phyloP scores from a whole-genome alignment of 73 alveolate genomes.

The Paramecium octaurelia region DNA sequence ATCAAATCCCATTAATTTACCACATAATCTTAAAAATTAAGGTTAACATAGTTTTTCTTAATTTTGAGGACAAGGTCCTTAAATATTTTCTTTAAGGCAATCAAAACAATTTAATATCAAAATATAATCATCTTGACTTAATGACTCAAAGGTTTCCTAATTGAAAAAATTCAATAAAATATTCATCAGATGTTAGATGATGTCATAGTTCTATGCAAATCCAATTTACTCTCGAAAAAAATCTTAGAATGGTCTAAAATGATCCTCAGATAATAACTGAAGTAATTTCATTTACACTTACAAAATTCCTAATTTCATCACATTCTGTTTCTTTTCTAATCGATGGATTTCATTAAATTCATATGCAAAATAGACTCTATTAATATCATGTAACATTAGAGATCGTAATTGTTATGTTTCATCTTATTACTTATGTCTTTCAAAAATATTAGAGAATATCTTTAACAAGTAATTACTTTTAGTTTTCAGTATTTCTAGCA shows the following conservation, averaged over 20 bases:
- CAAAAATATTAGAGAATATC: background rate
- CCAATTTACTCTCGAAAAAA: constrained; percentile 15
- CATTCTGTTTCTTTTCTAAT: background rate
- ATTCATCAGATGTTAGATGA: background rate
- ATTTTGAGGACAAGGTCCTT: constrained; percentile 37
- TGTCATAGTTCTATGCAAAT: background rate
- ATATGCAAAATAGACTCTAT: background rate
- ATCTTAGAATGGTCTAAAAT: constrained; percentile 27
- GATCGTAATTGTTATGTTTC: background rate
- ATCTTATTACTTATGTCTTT: background rate
- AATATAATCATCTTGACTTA: constrained; percentile 13
- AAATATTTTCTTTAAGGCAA: constrained; percentile 22
- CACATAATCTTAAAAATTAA: background rate
- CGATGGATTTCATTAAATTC: background rate
- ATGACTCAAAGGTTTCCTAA: background rate
- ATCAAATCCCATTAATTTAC: background rate
- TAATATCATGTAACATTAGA: background rate
- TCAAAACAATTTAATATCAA: background rate
- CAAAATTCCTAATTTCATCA: background rate
- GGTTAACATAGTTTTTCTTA: background rate
- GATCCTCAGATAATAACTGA: constrained; percentile 15
- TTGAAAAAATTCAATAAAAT: background rate
- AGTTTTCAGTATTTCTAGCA: background rate
- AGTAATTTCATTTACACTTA: background rate
- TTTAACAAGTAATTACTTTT: background rate